phyloP scores from a whole-genome alignment of 345 rosid genomes.

The Populus simonii region DNA sequence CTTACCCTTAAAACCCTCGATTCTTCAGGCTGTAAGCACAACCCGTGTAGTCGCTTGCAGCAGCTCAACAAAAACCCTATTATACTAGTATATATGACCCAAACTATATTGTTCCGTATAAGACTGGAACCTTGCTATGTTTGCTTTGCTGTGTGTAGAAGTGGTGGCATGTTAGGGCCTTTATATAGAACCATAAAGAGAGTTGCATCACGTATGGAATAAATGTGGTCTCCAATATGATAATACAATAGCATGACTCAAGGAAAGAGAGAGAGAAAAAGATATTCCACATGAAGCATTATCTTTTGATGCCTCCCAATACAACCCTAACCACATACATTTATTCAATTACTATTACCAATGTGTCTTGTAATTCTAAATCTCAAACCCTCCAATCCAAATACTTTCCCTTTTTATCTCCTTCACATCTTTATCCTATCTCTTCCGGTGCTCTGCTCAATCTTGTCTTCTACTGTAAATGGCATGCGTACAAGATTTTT shows the following conservation, averaged over 20 bases:
- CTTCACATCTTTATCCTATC: conserved; percentile 7
- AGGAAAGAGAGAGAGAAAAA: background rate
- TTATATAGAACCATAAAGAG: conserved; percentile 24
- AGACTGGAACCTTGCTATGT: conserved; percentile 1
- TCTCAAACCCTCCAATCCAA: conserved; percentile 17
- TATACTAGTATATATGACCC: background rate
- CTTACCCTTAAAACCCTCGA: conserved; percentile 31
- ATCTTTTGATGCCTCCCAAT: conserved; percentile 13
- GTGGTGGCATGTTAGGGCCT: conserved; percentile 12
- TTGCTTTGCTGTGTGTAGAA: conserved; percentile 4
- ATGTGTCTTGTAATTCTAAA: conserved; percentile 49
- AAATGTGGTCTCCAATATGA: conserved; percentile 13
- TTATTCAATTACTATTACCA: conserved; percentile 38
- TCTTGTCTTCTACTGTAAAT: conserved; percentile 18
- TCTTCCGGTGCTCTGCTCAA: conserved; percentile 10
- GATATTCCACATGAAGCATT: conserved; percentile 3
- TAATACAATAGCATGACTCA: background rate
- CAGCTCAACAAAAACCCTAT: conserved; percentile 1
- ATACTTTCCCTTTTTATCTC: conserved; percentile 1
- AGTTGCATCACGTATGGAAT: conserved; percentile 31
- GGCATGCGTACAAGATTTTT: background rate
- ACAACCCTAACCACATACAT: conserved; percentile 27
- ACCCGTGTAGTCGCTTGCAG: background rate
- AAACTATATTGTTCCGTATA: conserved; percentile 1
- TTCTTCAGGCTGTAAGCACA: background rate